phyloP scores from a whole-genome alignment of 768 basidiomycete species.

The Lactifluus subvellereus region DNA sequence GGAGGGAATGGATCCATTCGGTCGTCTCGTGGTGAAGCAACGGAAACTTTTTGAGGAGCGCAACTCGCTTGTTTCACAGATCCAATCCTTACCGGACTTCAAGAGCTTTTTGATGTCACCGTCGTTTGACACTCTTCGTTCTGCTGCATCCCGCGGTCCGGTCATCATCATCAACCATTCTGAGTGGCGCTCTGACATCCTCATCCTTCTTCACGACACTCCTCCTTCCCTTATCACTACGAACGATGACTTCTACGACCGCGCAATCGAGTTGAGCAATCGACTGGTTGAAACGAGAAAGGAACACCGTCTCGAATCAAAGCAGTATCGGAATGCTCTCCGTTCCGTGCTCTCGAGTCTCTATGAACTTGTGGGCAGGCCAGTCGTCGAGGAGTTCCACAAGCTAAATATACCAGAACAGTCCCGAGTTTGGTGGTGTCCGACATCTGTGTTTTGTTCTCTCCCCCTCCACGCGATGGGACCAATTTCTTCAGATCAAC shows the following conservation, averaged over 20 bases:
- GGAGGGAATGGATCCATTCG: background rate
- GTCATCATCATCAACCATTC: constrained; percentile 10
- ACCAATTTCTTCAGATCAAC: background rate
- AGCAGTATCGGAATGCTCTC: background rate
- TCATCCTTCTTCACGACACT: background rate
- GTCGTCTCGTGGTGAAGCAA: background rate
- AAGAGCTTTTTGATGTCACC: background rate
- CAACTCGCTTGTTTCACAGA: background rate
- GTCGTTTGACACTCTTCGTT: background rate
- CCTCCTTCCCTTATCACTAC: background rate
- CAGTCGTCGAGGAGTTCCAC: background rate
- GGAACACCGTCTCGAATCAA: background rate
- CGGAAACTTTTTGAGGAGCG: background rate
- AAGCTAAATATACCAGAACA: background rate
- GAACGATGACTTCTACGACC: background rate
- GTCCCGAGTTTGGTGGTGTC: constrained; percentile 20
- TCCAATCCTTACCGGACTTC: background rate
- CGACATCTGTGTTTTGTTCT: constrained; percentile 3
- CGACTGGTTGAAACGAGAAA: background rate
- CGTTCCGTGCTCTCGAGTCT: constrained; percentile 1
- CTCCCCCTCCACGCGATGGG: constrained; percentile 21
- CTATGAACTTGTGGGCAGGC: background rate
- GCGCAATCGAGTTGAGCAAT: background rate
- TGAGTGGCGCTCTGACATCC: background rate
- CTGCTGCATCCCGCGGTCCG: background rate